phyloP scores from a whole-genome alignment of 345 rosid species.

The Mallotus nudiflorus region DNA sequence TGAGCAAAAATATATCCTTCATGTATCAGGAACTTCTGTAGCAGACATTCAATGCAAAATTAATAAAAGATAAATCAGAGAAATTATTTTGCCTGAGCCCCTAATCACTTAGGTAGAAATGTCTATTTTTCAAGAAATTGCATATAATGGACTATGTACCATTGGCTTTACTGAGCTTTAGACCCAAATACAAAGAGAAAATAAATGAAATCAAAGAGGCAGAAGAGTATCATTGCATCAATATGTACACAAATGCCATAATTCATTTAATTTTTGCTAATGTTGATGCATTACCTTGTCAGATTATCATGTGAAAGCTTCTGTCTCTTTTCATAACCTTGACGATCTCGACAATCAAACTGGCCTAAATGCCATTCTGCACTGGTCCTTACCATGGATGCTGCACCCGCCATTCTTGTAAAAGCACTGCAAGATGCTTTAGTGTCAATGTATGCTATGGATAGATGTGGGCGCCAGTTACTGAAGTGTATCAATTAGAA shows the following conservation, averaged over 20 bases:
- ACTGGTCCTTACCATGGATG: slow-evolving; percentile 17
- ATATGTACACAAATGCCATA: background rate
- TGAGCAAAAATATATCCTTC: background rate
- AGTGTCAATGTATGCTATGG: background rate
- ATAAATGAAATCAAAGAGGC: too few relatives aligned
- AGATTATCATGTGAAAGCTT: slow-evolving; percentile 20
- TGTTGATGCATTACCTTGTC: slow-evolving; percentile 23
- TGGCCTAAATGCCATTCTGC: slow-evolving; percentile 9
- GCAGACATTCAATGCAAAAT: background rate
- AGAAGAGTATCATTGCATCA: background rate
- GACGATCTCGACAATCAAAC: slow-evolving; percentile 19
- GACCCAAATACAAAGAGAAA: too few relatives aligned
- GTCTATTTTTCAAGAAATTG: background rate
- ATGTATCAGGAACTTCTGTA: background rate
- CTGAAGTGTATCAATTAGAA: background rate
- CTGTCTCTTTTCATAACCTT: slow-evolving; percentile 24
- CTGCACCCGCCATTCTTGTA: slow-evolving; percentile 27
- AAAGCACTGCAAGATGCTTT: slow-evolving; percentile 36
- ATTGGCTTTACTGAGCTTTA: too few relatives aligned
- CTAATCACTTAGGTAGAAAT: too few relatives aligned
- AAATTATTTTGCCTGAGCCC: too few relatives aligned
- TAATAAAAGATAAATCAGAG: too few relatives aligned
- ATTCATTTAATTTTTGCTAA: background rate
- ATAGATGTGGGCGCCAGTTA: background rate
- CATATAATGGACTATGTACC: background rate